These are phyloP conservation scores for Melampsora larici-populina DNA, from an alignment of 1,284 basidiomycete species.

Conservation along the genomic window DNA sequence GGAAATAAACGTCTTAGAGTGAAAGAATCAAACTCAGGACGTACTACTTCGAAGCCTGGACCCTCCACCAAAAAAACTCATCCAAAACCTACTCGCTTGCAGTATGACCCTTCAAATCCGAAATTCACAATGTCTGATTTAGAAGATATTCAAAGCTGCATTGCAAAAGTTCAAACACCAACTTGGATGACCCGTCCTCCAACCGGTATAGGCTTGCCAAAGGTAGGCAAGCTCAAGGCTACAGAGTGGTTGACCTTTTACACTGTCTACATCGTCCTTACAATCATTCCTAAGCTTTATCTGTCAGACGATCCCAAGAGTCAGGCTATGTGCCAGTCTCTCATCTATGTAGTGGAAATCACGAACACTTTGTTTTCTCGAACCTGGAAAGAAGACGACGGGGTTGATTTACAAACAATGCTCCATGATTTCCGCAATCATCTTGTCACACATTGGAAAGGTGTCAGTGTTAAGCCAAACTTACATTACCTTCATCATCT, in stretches of 20 bases:
- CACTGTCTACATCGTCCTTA: conserved; percentile 5
- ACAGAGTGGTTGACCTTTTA: conserved; percentile 25
- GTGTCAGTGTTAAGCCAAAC: conserved; percentile 22
- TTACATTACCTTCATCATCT: conserved; percentile 23
- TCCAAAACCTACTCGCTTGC: too few species aligned
- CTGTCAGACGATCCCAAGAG: too few species aligned
- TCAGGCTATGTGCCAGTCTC: too few species aligned
- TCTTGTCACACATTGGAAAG: background rate
- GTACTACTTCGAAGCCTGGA: too few species aligned
- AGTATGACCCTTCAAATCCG: too few species aligned
- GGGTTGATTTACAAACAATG: background rate
- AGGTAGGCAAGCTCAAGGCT: background rate
- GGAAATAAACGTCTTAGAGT: too few species aligned
- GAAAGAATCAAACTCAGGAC: too few species aligned
- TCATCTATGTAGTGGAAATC: too few species aligned
- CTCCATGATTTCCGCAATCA: background rate
- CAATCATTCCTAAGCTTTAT: background rate
- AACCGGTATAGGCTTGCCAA: background rate
- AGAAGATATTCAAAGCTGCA: too few species aligned
- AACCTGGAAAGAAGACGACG: background rate
- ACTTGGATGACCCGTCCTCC: conserved; percentile 6
- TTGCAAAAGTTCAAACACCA: background rate
- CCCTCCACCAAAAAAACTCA: too few species aligned
- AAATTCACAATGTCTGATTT: too few species aligned
- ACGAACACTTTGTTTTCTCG: background rate